Evolutionary conservation across 768 basidiomycete species (phyloP).

Genomic region (Ramaria sp.): DNA sequence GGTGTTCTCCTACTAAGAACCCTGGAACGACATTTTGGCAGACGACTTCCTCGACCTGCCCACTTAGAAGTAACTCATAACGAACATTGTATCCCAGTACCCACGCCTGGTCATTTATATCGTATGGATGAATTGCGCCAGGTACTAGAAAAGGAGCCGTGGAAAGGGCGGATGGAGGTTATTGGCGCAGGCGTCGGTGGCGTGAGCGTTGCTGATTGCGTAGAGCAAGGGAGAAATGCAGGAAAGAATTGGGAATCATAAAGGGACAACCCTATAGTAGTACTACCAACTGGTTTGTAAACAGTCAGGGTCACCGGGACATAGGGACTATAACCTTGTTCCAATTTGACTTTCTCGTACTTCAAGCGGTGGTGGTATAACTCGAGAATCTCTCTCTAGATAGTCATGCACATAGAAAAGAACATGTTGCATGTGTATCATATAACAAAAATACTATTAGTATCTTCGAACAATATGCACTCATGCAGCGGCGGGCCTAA

Average conservation of each 20-base stretch:
- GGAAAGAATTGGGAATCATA: constrained; percentile 5
- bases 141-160: constrained; percentile 29
- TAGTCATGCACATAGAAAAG: background rate
- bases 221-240: constrained; percentile 56
- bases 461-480: background rate
- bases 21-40: constrained; percentile 29
- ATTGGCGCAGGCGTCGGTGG: constrained; percentile 82
- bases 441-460: background rate
- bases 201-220: constrained; percentile 80
- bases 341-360: no score
- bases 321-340: no score
- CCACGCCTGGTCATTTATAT: constrained; percentile 56
- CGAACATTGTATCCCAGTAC: constrained; percentile 67
- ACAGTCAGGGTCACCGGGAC: no score
- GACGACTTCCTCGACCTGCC: constrained; percentile 42
- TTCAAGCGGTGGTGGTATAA: no score
- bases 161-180: constrained; percentile 43
- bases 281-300: no score
- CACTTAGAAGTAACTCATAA: constrained; percentile 44
- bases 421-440: background rate
- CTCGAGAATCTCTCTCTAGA: no score
- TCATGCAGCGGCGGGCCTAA: constrained; percentile 2
- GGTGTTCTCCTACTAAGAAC: constrained; percentile 14
- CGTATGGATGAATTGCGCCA: constrained; percentile 51
- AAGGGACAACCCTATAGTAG: no score